Base-by-base conservation (phyloP, 805 yeast species). In the Saturnispora bothae region DNA sequence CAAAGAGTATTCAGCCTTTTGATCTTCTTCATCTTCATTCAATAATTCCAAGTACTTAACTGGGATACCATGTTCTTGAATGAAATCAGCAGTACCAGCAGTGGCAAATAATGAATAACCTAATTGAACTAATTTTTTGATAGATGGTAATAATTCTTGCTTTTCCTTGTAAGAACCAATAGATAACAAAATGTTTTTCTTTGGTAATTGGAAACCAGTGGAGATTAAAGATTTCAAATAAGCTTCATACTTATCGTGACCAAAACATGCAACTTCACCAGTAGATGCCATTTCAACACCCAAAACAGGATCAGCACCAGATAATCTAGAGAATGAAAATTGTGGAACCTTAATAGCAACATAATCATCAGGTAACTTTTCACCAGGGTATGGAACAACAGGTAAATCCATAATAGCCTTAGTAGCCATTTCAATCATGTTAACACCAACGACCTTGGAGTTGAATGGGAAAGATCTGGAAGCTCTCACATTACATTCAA, bases 261-360 rank as follows among this genome's bases (percentile, higher is more conserved):
- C 99, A 57, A 92, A 89, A 46, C 94, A 76, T 35, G 99, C 99
- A 56, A 88, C 96, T 63, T 86, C 97, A 71, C 97, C 97, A 45
- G 97, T 89, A 22, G 96, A 89, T 15, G 97, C 96, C 97, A 89
- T 89, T 66, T 89, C 97, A 48, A 89, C 97, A 66, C 97, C 97
- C 48, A 89, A 69, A 44, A 89, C 86, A 38, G 97, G 97, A 60
- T 89, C 97, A 40, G 97, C 97, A 51, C 97, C 97, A 34, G 96
- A 83, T 49, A 89, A 72, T 62, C 97, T 78, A 22, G 96, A 82
- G 78, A 92, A 89, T 5, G 96, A 88, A 65, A 89, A 89, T 64
- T 89, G 97, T 10, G 97, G 97, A 42, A 88, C 96, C 69, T 89
- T 89, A 45, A 86, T 77, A 44, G 96, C 96, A 60, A 92, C 94